Percentiles rank a stretch among this genome's conserved stretches.
Conservation (phyloP, 768 basidiomycete genomes). For the Wakefieldia striispora region DNA sequence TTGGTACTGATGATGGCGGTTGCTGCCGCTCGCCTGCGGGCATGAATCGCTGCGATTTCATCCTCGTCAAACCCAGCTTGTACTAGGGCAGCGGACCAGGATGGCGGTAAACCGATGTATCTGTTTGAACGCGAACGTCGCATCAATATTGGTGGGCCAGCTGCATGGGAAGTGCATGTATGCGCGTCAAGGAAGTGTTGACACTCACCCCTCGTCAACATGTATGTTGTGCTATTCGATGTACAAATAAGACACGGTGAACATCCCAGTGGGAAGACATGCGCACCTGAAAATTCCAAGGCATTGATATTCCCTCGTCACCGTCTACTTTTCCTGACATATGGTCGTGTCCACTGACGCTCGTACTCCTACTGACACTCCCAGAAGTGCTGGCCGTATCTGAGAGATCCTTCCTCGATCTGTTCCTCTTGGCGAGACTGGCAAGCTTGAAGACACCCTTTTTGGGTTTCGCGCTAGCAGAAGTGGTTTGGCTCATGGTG, state of each 20-base stretch:
- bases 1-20: constrained; percentile 1
- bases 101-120: constrained; percentile 66
- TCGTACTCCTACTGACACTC: constrained; percentile 9
- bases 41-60: constrained; percentile 61
- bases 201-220: constrained; percentile 67
- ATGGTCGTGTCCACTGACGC: constrained; percentile 11
- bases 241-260: background rate
- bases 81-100: constrained; percentile 63
- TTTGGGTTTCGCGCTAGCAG: constrained; percentile 18
- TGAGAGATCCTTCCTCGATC: constrained; percentile 28
- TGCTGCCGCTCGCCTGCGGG: constrained; percentile 30
- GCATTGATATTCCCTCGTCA: constrained; percentile 63
- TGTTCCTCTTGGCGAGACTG: constrained; percentile 34
- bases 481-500: constrained; percentile 4
- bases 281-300: constrained; percentile 73
- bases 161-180: background rate
- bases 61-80: constrained; percentile 65
- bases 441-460: constrained; percentile 38
- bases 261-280: background rate
- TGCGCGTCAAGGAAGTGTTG: background rate
- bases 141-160: background rate
- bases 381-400: constrained; percentile 16
- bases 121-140: constrained; percentile 29
- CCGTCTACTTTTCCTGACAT: constrained; percentile 24
- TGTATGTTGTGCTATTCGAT: constrained; percentile 68